These are phyloP conservation scores for Exserohilum rostratum DNA, from an alignment of 2,329 filamentous ascomycete species.

Conservation along the genomic window DNA sequence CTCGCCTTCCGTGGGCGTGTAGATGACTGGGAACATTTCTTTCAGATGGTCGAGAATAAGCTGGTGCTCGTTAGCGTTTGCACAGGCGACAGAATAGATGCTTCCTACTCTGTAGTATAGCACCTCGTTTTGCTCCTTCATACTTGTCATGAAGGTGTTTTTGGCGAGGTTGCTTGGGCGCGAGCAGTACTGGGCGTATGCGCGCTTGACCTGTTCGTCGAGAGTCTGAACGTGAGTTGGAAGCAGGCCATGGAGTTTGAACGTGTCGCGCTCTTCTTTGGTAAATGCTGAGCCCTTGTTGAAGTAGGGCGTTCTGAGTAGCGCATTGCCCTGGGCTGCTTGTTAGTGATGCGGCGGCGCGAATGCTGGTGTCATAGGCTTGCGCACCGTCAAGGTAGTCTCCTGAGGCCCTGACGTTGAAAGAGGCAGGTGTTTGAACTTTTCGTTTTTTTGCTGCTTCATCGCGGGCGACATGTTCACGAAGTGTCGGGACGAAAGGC, in stretches of 20 bases:
- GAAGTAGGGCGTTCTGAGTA: constrained; percentile 71
- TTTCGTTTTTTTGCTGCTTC: constrained; percentile 35
- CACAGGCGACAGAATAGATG: background rate
- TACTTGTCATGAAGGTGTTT: constrained; percentile 84
- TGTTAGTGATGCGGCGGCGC: background rate
- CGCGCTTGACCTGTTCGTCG: constrained; percentile 75
- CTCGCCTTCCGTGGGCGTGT: constrained; percentile 88
- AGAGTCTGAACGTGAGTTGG: constrained; percentile 75
- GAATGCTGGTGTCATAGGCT: background rate
- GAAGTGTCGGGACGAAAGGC: background rate
- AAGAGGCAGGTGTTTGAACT: constrained; percentile 48
- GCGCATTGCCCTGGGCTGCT: constrained; percentile 47
- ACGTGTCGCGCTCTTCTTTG: constrained; percentile 68
- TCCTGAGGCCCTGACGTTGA: constrained; percentile 51
- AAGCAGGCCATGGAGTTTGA: constrained; percentile 74
- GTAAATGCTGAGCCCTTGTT: constrained; percentile 87
- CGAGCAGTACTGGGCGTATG: constrained; percentile 78
- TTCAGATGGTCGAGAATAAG: constrained; percentile 77
- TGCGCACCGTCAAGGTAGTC: constrained; percentile 46
- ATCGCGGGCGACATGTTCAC: constrained; percentile 18
- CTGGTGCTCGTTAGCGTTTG: constrained; percentile 46
- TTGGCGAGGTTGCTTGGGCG: constrained; percentile 72
- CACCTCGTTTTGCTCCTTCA: constrained; percentile 86
- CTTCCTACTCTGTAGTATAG: constrained; percentile 72
- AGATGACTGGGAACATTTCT: constrained; percentile 90